Percentiles rank a stretch among this genome's conserved stretches.
phyloP scores from a whole-genome alignment of 495 filamentous ascomycete species.

The Bryoglossum gracile region DNA sequence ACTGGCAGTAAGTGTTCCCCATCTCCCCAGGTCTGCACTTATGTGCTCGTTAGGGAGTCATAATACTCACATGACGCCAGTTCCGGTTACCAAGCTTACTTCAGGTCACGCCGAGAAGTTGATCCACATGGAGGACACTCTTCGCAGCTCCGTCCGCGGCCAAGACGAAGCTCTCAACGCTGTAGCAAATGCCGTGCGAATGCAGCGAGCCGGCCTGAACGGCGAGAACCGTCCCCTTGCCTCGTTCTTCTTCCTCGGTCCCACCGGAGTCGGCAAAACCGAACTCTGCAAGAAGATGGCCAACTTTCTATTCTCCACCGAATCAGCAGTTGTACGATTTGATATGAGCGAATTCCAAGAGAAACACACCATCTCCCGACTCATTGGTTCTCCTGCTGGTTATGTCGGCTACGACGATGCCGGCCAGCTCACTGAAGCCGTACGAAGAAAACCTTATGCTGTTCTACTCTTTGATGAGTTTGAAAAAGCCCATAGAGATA shows the following conservation, averaged over 20 bases:
- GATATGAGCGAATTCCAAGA: slow-evolving; percentile 99
- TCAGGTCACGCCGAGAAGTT: slow-evolving; percentile 87
- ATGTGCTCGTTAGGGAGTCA: too few species aligned
- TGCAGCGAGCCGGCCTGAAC: slow-evolving; percentile 87
- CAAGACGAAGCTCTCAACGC: slow-evolving; percentile 91
- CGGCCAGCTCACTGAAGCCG: slow-evolving; percentile 92
- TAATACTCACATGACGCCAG: too few species aligned
- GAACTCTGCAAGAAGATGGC: slow-evolving; percentile 97
- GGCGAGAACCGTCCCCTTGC: slow-evolving; percentile 87
- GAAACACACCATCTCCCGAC: slow-evolving; percentile 87
- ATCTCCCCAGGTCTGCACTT: too few species aligned
- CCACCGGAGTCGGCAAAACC: slow-evolving; percentile 95
- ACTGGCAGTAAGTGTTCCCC: too few species aligned
- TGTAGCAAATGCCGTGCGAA: slow-evolving; percentile 85
- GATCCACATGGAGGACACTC: slow-evolving; percentile 87
- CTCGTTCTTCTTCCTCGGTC: slow-evolving; percentile 95
- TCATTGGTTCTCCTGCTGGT: slow-evolving; percentile 55
- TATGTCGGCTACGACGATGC: slow-evolving; percentile 88
- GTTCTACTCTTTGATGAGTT: slow-evolving; percentile 95
- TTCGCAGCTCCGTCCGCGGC: slow-evolving; percentile 77
- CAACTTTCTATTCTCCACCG: slow-evolving; percentile 84
- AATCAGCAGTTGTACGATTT: slow-evolving; percentile 82
- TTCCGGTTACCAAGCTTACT: slow-evolving; percentile 84
- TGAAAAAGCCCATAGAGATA: slow-evolving; percentile 94
- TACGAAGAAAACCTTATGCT: slow-evolving; percentile 91